phyloP scores from a whole-genome alignment of 2,329 filamentous ascomycete species.

The Ophiocordyceps australis region DNA sequence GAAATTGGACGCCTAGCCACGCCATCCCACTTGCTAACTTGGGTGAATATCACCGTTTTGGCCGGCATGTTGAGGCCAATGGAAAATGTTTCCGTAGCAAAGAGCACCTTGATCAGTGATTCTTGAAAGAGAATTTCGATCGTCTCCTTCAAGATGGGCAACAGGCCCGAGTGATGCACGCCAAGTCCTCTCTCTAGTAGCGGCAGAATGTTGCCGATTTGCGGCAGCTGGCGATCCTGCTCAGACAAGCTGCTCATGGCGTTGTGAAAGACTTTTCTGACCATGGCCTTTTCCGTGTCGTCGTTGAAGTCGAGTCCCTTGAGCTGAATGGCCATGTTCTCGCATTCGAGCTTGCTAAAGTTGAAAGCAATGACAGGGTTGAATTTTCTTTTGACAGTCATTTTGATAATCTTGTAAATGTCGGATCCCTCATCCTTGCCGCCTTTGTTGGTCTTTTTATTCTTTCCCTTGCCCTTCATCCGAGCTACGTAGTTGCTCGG shows the following conservation, averaged over 20 bases:
- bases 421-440: constrained; percentile 55
- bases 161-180: constrained; percentile 87
- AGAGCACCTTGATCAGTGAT: constrained; percentile 91
- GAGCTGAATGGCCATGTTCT: constrained; percentile 75
- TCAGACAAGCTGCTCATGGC: constrained; percentile 87
- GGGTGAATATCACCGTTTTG: constrained; percentile 98
- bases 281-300: constrained; percentile 87
- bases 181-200: constrained; percentile 83
- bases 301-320: constrained; percentile 86
- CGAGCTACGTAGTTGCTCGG: constrained; percentile 63
- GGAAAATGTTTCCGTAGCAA: constrained; percentile 96
- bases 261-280: constrained; percentile 81
- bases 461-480: constrained; percentile 71
- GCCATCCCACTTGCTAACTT: constrained; percentile 89
- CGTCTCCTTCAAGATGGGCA: constrained; percentile 94
- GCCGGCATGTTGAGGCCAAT: constrained; percentile 98
- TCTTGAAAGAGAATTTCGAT: constrained; percentile 99
- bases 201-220: constrained; percentile 81
- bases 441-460: constrained; percentile 83
- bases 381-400: constrained; percentile 96
- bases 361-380: constrained; percentile 99
- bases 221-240: constrained; percentile 72
- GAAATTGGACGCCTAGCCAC: constrained; percentile 65
- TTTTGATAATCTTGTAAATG: constrained; percentile 94
- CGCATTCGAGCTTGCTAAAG: constrained; percentile 96